Base-by-base conservation (phyloP, 805 yeast genomes). In the Wickerhamiella sorbophila region DNA sequence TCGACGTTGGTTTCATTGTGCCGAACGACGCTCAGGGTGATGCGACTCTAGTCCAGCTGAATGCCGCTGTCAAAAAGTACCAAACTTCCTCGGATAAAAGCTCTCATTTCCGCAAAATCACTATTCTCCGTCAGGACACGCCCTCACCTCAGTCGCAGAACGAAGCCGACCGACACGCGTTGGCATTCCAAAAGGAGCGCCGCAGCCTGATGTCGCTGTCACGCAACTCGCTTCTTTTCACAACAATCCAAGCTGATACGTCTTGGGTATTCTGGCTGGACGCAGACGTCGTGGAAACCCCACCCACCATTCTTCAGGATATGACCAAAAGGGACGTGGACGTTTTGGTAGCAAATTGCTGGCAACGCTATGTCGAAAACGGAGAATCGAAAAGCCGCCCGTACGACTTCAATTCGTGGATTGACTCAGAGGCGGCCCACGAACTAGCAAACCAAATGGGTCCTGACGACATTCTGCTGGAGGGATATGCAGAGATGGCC, bases 261-360 rank as follows among this genome's bases (percentile, higher is more conserved):
- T 75, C 93, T 18, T 91, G 98, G 98, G 81, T 88, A 16, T 65
- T 91, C 40, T 91, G 99, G 99, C 66, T 91, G 51, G 99, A 91
- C 61, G 79, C 94, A 2, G 99, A 91, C 62, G 79, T 91, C 35
- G 72, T 87, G 27, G 99, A 91, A 62, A 74, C 95, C 4, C 94
- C 95, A 15, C 62, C 72, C 12, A 74, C 81, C 15, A 64, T 91
- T 53, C 73, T 91, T 48, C 94, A 91, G 64, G 97, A 88, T 57
- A 63, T 91, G 71, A 77, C 88, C 15, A 56, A 69, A 9, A 95
- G 86, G 61, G 75, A 88, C 60, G 84, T 80, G 59, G 85, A 95
- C 3, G 81, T 91, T 9, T 61, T 91, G 22, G 80, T 91, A 2
- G 96, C 97, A 18, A 91, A 91, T 61, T 93, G 94, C 51, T 91